phyloP scores from a whole-genome alignment of 495 filamentous ascomycete genomes.

The Aspergillus steynii region DNA sequence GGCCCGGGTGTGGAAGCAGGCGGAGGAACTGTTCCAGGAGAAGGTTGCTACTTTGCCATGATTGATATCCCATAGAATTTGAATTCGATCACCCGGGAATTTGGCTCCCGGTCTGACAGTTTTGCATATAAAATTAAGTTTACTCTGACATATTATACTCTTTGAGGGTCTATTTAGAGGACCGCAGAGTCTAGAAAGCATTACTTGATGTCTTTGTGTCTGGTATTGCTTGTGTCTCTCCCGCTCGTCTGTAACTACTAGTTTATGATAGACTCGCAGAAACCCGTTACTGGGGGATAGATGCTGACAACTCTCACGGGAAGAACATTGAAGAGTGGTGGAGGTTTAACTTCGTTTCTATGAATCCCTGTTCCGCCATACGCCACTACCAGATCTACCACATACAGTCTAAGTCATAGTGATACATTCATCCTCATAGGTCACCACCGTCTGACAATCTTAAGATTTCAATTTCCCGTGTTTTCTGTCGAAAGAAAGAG shows the following conservation, averaged over 20 bases:
- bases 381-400: not conserved
- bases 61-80: conserved; percentile 14
- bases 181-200: not conserved
- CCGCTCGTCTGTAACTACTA: not conserved
- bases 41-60: conserved; percentile 76
- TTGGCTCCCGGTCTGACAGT: not conserved
- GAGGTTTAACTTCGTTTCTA: not conserved
- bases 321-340: not conserved
- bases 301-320: not conserved
- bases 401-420: not conserved
- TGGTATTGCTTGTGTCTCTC: not conserved
- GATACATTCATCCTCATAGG: not conserved
- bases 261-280: not conserved
- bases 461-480: not conserved
- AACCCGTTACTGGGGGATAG: not conserved
- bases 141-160: not conserved
- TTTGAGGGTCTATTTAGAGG: not conserved
- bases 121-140: not conserved
- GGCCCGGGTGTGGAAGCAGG: conserved; percentile 76
- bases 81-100: not conserved
- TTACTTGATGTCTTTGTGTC: not conserved
- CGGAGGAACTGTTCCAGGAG: conserved; percentile 80
- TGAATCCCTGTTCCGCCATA: not conserved
- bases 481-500: not conserved
- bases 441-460: not conserved